A percentile compares a stretch with the other conserved stretches of the same genome.
phyloP scores from a whole-genome alignment of 148 eudicot species.

The Bassia scoparia region DNA sequence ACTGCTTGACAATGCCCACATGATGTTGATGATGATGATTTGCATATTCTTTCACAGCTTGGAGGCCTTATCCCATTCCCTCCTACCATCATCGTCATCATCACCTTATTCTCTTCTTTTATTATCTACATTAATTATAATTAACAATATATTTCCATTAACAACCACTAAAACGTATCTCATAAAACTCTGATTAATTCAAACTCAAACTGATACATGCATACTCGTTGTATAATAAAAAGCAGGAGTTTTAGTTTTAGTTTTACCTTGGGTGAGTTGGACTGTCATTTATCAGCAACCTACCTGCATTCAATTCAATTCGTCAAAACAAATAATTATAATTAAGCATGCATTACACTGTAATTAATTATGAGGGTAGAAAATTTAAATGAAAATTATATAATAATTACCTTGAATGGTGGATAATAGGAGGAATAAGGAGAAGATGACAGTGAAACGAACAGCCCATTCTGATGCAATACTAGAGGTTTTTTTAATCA shows the following conservation, averaged over 20 bases:
- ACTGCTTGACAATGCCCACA: conserved; percentile 30
- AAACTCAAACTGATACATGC: no score
- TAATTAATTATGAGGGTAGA: no score
- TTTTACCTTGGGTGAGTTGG: conserved; percentile 10
- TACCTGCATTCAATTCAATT: neutral
- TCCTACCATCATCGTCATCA: neutral
- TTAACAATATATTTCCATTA: neutral
- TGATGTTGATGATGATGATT: neutral
- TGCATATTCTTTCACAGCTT: conserved; percentile 25
- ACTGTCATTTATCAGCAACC: neutral
- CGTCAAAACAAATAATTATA: no score
- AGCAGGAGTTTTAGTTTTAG: neutral
- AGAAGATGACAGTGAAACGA: no score
- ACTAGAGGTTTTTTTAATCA: no score
- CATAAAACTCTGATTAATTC: no score
- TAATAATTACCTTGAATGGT: conserved; percentile 12
- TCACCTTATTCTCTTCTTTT: conserved; percentile 18
- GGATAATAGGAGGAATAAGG: no score
- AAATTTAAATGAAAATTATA: no score
- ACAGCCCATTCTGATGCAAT: no score
- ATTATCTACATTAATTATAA: neutral
- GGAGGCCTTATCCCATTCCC: conserved; percentile 30
- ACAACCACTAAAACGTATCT: neutral
- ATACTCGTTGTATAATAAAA: no score
- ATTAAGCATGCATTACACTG: no score